Conservation (phyloP, 306 rosid species). For the Heteromeles arbutifolia region DNA sequence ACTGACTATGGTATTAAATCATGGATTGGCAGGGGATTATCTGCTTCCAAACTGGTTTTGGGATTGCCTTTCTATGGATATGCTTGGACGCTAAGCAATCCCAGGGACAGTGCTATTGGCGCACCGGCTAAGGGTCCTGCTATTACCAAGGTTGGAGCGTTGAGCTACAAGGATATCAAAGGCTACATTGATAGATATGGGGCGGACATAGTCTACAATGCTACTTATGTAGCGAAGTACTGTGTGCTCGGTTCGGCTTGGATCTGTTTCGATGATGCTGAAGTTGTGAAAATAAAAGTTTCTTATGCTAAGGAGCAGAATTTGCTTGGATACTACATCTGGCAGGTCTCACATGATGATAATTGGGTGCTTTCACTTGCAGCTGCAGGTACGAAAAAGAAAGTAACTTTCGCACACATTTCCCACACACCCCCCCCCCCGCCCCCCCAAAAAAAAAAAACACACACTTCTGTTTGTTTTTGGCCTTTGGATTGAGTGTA, state of each 20-base stretch:
- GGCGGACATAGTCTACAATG: constrained; percentile 10
- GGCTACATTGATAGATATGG: neutral
- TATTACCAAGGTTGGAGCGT: neutral
- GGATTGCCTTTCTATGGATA: constrained; percentile 42
- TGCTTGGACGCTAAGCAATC: constrained; percentile 34
- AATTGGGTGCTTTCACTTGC: constrained; percentile 26
- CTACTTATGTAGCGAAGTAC: constrained; percentile 27
- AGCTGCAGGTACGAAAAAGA: constrained; percentile 13
- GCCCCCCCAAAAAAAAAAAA: too few relatives aligned
- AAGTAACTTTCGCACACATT: neutral
- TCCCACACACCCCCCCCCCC: too few relatives aligned
- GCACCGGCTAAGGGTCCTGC: constrained; percentile 33
- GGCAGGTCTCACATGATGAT: constrained; percentile 21
- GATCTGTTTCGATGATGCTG: constrained; percentile 34
- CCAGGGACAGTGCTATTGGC: constrained; percentile 22
- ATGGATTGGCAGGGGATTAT: constrained; percentile 35
- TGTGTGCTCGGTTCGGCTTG: constrained; percentile 25
- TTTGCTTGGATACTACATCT: constrained; percentile 27
- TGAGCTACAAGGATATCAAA: constrained; percentile 17
- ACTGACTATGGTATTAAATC: constrained; percentile 38
- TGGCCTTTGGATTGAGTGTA: too few relatives aligned
- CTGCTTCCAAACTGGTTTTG: constrained; percentile 33
- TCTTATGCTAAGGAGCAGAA: constrained; percentile 31
- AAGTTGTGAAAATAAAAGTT: constrained; percentile 18
- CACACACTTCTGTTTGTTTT: too few relatives aligned